Evolutionary conservation across 345 rosid species (phyloP).

Genomic region (Eucalyptus microcorys): DNA sequence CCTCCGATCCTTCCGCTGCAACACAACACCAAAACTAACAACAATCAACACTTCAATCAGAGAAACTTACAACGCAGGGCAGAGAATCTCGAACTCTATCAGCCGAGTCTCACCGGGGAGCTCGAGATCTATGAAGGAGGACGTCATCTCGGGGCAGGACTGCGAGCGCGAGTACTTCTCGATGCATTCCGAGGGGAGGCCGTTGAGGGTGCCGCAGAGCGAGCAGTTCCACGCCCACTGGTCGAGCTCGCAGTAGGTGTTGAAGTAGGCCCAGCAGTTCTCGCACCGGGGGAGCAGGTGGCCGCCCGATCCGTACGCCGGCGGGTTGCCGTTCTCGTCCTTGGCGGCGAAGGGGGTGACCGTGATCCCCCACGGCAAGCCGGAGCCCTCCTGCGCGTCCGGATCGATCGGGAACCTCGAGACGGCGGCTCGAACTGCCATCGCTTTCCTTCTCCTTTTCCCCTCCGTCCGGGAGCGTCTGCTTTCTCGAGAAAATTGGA

Average conservation of each 20-base stretch:
- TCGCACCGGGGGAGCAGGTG: constrained; percentile 88
- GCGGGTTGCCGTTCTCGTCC: constrained; percentile 77
- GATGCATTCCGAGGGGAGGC: constrained; percentile 61
- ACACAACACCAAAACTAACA: not conserved
- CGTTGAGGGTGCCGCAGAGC: constrained; percentile 86
- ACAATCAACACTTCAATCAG: not conserved
- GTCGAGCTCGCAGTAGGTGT: constrained; percentile 86
- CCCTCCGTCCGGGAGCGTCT: not conserved
- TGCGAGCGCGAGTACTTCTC: constrained; percentile 73
- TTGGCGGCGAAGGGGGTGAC: constrained; percentile 76
- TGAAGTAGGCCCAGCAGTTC: constrained; percentile 90
- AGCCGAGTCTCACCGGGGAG: constrained; percentile 37
- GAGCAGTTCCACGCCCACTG: constrained; percentile 96
- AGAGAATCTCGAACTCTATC: not conserved
- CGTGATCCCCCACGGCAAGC: constrained; percentile 89
- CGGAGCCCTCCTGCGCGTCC: constrained; percentile 73
- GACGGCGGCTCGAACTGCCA: constrained; percentile 86
- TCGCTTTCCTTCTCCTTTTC: not conserved
- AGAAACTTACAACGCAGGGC: not conserved
- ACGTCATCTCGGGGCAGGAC: constrained; percentile 75
- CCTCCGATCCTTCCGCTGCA: constrained; percentile 72
- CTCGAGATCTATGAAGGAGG: constrained; percentile 93
- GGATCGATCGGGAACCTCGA: constrained; percentile 71
- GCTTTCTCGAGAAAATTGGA: not conserved
- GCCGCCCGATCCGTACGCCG: constrained; percentile 74